Evolutionary conservation across 306 rosid species (phyloP), one percentile per base, ranked within the genome.

Genomic region (Malus orientalis): DNA sequence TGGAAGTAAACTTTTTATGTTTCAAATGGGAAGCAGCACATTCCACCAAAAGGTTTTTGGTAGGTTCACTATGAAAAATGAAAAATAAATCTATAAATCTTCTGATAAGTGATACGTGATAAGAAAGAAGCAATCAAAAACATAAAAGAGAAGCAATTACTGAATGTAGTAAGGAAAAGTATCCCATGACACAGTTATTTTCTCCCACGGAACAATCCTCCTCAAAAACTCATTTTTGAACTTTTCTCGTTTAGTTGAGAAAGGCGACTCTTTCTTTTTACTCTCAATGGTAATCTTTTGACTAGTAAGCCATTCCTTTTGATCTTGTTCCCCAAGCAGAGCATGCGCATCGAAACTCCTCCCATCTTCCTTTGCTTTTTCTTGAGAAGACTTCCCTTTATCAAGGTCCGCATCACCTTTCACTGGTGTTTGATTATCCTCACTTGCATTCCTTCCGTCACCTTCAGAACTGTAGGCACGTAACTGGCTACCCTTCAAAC

Each of bases 131-230:
- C 20, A 63, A 71, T 10, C 58, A 49, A 47, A 79, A 71, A 62
- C 70, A 74, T 38, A 19, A 75, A 70, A 22, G 44, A 63, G 54
- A 22, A 42, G 83, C 69, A 77, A 81, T 86, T 95, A 95, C 99
- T 89, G 73, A 55, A 95, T 72, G 82, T 90, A 82, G 85, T 95
- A 95, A 27, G 99, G 99, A 86, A 95, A 92, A 29, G 90, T 82
- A 68, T 92, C 96, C 99, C 97, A 95, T 13, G 99, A 89, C 73
- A 95, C 89, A 51, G 91, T 87, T 74, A 90, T 85, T 77, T 92
- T 92, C 86, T 95, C 99, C 97, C 97, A 92, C 1, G 99, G 97
- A 87, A 92, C 83, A 82, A 92, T 83, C 85, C 97, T 92, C 81
- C 93, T 82, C 32, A 87, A 71, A 79, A 92, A 88, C 89, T 92